Conservation (phyloP, 768 basidiomycete species). For the Filobasidium floriforme region DNA sequence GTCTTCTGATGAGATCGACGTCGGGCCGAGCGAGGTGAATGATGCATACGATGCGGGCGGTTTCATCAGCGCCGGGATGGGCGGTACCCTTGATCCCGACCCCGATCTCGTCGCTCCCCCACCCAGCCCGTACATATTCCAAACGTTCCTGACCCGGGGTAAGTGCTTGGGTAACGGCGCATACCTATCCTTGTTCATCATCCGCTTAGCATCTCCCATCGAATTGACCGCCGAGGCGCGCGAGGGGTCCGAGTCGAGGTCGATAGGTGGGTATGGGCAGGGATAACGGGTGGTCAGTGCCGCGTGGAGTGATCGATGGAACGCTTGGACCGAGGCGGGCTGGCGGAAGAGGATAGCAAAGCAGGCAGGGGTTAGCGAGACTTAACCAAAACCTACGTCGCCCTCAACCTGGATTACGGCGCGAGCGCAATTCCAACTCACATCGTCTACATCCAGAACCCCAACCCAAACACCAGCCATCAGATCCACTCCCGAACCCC, state of each 20-base stretch:
- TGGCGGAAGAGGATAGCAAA: background rate
- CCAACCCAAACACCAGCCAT: background rate
- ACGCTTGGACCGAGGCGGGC: background rate
- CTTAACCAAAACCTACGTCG: background rate
- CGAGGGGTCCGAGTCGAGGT: too few species aligned
- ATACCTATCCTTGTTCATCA: background rate
- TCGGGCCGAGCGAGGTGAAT: background rate
- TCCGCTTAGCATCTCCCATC: background rate
- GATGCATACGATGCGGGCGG: background rate
- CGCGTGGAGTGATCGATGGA: background rate
- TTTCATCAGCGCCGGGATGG: background rate
- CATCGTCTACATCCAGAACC: background rate
- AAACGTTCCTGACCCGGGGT: background rate
- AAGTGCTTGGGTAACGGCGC: background rate
- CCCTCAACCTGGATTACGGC: background rate
- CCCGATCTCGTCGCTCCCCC: background rate
- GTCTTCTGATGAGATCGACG: background rate
- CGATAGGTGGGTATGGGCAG: background rate
- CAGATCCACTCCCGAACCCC: background rate
- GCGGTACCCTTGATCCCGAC: background rate
- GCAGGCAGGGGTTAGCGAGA: background rate
- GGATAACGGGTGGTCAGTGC: background rate
- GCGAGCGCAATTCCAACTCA: too few species aligned
- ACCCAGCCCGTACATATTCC: background rate
- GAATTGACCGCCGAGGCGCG: too few species aligned